phyloP scores from a whole-genome alignment of 2,329 filamentous ascomycete species.

The Niveomyces coronatus region DNA sequence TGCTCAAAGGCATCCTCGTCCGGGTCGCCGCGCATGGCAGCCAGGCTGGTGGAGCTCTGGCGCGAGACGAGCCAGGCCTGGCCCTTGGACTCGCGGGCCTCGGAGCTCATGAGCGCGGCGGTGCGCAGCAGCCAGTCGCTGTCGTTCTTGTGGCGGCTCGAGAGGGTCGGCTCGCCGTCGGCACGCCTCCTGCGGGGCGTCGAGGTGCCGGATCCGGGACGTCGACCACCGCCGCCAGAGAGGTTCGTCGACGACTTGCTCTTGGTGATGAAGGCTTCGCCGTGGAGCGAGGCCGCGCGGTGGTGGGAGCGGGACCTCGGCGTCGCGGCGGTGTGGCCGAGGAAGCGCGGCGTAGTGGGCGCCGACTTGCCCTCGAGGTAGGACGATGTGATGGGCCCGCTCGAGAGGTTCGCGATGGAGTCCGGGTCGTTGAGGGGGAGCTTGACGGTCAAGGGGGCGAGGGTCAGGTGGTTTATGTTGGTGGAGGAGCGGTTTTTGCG shows the following conservation, averaged over 20 bases:
- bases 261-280: slow-evolving; percentile 35
- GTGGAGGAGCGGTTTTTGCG: slow-evolving; percentile 49
- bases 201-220: slow-evolving; percentile 19
- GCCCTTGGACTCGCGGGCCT: slow-evolving; percentile 56
- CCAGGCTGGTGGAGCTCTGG: slow-evolving; percentile 53
- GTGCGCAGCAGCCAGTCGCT: slow-evolving; percentile 57
- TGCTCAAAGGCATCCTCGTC: slow-evolving; percentile 44
- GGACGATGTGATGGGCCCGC: slow-evolving; percentile 26
- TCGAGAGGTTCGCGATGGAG: slow-evolving; percentile 31
- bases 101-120: slow-evolving; percentile 50
- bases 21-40: slow-evolving; percentile 37
- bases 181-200: slow-evolving; percentile 26
- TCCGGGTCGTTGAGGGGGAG: slow-evolving; percentile 47
- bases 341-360: slow-evolving; percentile 52
- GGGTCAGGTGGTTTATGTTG: slow-evolving; percentile 49
- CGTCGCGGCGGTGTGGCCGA: slow-evolving; percentile 46
- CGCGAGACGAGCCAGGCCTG: slow-evolving; percentile 59
- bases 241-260: slow-evolving; percentile 55
- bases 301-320: slow-evolving; percentile 36
- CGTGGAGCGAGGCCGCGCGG: slow-evolving; percentile 28
- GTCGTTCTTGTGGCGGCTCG: slow-evolving; percentile 32
- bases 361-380: slow-evolving; percentile 54
- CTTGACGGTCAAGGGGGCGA: slow-evolving; percentile 54
- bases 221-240: slow-evolving; percentile 13
- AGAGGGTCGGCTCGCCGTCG: slow-evolving; percentile 21